A percentile compares a stretch with the other conserved stretches of the same genome.
Evolutionary conservation across 768 basidiomycete species (phyloP).

Genomic region (Steccherinum ochraceum): DNA sequence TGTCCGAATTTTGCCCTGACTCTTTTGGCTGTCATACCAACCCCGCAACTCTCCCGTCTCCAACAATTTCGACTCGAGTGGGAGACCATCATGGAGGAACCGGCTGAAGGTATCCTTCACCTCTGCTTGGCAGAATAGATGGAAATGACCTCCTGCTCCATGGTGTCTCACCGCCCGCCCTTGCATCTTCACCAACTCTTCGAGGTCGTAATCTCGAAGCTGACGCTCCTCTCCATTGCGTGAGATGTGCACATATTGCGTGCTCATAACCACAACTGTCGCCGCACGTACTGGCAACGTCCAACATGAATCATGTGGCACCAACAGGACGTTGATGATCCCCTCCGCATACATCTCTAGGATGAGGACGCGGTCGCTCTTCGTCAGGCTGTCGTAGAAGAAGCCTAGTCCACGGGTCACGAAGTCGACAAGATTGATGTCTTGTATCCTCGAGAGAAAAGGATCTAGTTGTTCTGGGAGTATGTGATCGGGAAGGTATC

Average conservation of each 20-base stretch:
- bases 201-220: constrained; percentile 71
- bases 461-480: constrained; percentile 52
- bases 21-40: constrained; percentile 41
- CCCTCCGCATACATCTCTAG: constrained; percentile 81
- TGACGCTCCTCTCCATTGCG: constrained; percentile 51
- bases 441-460: constrained; percentile 52
- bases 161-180: constrained; percentile 63
- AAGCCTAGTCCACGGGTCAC: constrained; percentile 85
- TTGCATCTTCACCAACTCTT: constrained; percentile 90
- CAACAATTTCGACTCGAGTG: constrained; percentile 76
- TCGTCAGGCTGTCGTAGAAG: constrained; percentile 68
- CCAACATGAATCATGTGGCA: constrained; percentile 84
- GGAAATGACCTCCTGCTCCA: constrained; percentile 55
- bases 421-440: constrained; percentile 59
- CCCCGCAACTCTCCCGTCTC: constrained; percentile 39
- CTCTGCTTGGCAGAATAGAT: constrained; percentile 87
- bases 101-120: constrained; percentile 73
- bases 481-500: constrained; percentile 53
- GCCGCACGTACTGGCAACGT: constrained; percentile 77
- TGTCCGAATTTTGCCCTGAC: constrained; percentile 31
- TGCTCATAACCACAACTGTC: constrained; percentile 85
- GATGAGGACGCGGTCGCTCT: constrained; percentile 61
- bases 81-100: constrained; percentile 84
- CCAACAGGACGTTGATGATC: constrained; percentile 72
- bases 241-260: constrained; percentile 67